A percentile compares a stretch with the other conserved stretches of the same genome.
Evolutionary conservation across 2,329 filamentous ascomycete genomes (phyloP).

Genomic region (Cladobotryum protrusum): DNA sequence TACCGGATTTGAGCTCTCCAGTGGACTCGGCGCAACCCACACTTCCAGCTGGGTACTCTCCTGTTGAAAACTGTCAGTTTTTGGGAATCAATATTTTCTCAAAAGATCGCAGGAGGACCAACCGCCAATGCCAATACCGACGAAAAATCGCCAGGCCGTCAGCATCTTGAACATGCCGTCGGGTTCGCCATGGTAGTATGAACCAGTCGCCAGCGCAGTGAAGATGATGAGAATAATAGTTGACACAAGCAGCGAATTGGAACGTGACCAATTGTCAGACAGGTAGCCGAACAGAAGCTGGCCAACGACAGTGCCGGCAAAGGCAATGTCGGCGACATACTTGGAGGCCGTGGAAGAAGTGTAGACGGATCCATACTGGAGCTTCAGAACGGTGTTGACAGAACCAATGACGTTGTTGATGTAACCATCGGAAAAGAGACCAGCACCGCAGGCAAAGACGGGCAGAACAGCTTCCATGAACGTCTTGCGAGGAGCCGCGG

Average conservation of each 20-base stretch:
- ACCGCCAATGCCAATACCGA: constrained; percentile 71
- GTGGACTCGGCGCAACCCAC: constrained; percentile 81
- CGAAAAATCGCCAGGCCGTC: constrained; percentile 78
- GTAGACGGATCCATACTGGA: constrained; percentile 66
- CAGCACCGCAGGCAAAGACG: constrained; percentile 81
- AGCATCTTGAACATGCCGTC: constrained; percentile 69
- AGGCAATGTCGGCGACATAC: constrained; percentile 77
- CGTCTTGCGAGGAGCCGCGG: constrained; percentile 13
- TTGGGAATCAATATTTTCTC: neutral
- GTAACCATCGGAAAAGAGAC: constrained; percentile 87
- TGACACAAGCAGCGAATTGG: constrained; percentile 72
- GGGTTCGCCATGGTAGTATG: constrained; percentile 65
- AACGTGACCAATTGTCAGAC: constrained; percentile 78
- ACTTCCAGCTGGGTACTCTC: constrained; percentile 76
- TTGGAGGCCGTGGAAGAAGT: constrained; percentile 59
- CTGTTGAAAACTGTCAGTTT: constrained; percentile 17
- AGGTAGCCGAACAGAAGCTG: constrained; percentile 76
- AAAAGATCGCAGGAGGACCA: constrained; percentile 22
- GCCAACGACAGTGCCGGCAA: constrained; percentile 78
- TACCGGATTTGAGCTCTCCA: constrained; percentile 72
- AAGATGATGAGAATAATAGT: constrained; percentile 83
- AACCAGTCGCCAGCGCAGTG: constrained; percentile 69
- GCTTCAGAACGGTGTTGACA: constrained; percentile 68
- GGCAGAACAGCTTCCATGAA: constrained; percentile 41
- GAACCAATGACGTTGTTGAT: constrained; percentile 88